Evolutionary conservation across 1,139 yeast species (phyloP).

Genomic region (Taphrina deformans): DNA sequence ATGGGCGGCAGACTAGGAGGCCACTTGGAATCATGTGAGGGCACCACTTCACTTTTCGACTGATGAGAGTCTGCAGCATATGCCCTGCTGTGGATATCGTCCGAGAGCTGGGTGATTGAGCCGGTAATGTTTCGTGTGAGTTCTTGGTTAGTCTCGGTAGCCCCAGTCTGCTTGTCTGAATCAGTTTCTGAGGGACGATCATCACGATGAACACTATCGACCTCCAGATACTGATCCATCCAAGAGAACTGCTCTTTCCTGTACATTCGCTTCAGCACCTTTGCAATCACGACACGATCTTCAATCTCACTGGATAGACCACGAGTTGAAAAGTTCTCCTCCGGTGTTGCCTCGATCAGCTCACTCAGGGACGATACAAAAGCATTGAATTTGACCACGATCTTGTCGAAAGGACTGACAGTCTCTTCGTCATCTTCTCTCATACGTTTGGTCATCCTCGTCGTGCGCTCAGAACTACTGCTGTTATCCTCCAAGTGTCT

Average conservation of each 20-base stretch:
- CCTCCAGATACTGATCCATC: conserved; percentile 34
- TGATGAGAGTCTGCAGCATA: neutral
- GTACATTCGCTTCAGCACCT: conserved; percentile 29
- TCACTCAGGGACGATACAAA: conserved; percentile 2
- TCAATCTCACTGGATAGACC: conserved; percentile 6
- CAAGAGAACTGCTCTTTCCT: conserved; percentile 27
- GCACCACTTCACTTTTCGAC: neutral
- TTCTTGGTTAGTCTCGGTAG: neutral
- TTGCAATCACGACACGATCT: conserved; percentile 29
- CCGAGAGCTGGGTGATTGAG: neutral
- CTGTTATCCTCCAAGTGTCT: too few species aligned
- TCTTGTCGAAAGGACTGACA: neutral
- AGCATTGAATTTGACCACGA: neutral
- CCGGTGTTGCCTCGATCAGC: conserved; percentile 11
- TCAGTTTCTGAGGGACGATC: conserved; percentile 24
- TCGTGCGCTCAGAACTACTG: neutral
- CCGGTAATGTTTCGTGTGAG: neutral
- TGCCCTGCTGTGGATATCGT: neutral
- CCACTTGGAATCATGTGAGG: conserved; percentile 21
- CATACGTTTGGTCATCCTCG: conserved; percentile 6
- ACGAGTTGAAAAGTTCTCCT: conserved; percentile 16
- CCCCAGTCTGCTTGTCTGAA: neutral
- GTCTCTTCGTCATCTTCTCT: neutral
- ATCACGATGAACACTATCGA: neutral
- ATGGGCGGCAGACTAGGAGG: conserved; percentile 76